Evolutionary conservation across 371 early-diverging fungal species (phyloP).

Genomic region (Nematocida homosporus): DNA sequence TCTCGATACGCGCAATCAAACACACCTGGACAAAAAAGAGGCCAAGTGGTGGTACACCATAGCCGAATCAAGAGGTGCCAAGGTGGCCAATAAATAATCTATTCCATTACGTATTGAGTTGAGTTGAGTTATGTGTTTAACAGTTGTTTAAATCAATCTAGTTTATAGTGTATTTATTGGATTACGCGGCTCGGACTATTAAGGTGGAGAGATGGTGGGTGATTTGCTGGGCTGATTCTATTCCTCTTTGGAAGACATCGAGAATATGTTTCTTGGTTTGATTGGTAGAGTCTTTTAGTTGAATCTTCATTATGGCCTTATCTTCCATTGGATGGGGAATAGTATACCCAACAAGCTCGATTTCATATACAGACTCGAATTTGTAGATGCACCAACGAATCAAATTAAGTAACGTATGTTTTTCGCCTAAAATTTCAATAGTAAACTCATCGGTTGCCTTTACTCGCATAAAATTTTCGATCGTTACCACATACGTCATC

Average conservation of each 20-base stretch:
- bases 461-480: constrained; percentile 44
- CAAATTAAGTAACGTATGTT: constrained; percentile 48
- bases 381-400: constrained; percentile 31
- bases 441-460: constrained; percentile 32
- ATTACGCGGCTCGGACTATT: no score
- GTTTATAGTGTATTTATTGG: constrained; percentile 10
- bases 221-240: neutral
- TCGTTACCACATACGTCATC: no score
- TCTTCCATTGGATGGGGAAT: constrained; percentile 97
- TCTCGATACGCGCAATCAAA: constrained; percentile 72
- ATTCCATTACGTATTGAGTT: neutral
- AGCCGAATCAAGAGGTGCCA: constrained; percentile 29
- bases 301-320: constrained; percentile 83
- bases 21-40: constrained; percentile 35
- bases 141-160: neutral
- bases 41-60: constrained; percentile 69
- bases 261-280: constrained; percentile 56
- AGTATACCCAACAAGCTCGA: constrained; percentile 92
- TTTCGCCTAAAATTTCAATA: constrained; percentile 38
- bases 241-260: constrained; percentile 17
- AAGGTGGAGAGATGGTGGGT: no score
- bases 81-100: neutral
- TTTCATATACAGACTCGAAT: constrained; percentile 67
- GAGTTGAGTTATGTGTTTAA: neutral
- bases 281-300: constrained; percentile 66